Evolutionary conservation across 2,329 filamentous ascomycete species (phyloP).

Genomic region (Aspergillus ibericus): DNA sequence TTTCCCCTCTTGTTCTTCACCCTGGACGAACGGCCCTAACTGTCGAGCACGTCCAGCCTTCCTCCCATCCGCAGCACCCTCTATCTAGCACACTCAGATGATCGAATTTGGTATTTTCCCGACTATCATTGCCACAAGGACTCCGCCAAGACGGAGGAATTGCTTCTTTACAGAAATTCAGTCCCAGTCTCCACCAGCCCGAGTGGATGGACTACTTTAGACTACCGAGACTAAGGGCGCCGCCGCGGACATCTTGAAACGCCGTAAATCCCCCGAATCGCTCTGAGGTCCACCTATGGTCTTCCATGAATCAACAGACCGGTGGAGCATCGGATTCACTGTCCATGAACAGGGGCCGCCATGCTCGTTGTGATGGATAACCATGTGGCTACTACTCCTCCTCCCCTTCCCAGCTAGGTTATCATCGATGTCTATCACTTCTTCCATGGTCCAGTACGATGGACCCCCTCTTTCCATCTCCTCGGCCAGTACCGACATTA

Average conservation of each 20-base stretch:
- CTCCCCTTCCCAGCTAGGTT: neutral
- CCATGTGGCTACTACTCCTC: constrained; percentile 4
- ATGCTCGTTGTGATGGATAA: neutral
- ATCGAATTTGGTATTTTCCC: neutral
- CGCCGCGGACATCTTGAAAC: constrained; percentile 16
- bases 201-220: constrained; percentile 6
- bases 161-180: constrained; percentile 8
- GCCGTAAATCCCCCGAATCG: constrained; percentile 10
- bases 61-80: neutral
- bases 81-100: neutral
- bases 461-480: neutral
- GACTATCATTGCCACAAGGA: neutral
- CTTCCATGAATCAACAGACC: neutral
- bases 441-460: neutral
- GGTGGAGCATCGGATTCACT: neutral
- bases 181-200: constrained; percentile 3
- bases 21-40: neutral
- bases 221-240: constrained; percentile 4
- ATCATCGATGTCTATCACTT: neutral
- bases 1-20: neutral
- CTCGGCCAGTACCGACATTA: constrained; percentile 4
- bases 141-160: constrained; percentile 17
- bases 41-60: neutral
- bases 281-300: neutral
- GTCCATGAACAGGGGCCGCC: neutral